A percentile compares a stretch with the other conserved stretches of the same genome.
Evolutionary conservation across 1,139 yeast species (phyloP).

Genomic region (Hyphopichia khmerensis): DNA sequence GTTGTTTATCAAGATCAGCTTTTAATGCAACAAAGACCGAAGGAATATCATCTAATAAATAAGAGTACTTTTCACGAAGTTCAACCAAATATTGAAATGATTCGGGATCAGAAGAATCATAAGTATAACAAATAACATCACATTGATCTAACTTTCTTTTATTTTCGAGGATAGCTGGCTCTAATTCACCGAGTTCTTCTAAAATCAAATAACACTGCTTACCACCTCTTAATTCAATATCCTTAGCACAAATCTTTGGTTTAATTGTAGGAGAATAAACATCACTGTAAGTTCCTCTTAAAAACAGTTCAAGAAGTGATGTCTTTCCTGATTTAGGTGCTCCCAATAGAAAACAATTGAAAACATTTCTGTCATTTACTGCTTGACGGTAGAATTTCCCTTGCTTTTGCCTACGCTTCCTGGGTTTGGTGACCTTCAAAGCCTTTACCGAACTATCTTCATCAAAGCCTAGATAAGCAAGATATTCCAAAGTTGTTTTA

Average conservation of each 20-base stretch:
- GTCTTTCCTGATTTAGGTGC: conserved; percentile 85
- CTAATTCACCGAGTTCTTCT: conserved; percentile 87
- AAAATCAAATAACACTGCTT: conserved; percentile 89
- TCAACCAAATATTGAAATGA: conserved; percentile 83
- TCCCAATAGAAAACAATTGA: conserved; percentile 85
- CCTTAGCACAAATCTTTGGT: conserved; percentile 82
- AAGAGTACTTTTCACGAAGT: conserved; percentile 55
- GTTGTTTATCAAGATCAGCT: conserved; percentile 94
- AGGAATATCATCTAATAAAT: conserved; percentile 65
- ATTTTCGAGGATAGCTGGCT: conserved; percentile 77
- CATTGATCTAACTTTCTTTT: conserved; percentile 73
- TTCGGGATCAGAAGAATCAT: conserved; percentile 95
- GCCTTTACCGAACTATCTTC: conserved; percentile 55
- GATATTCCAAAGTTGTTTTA: conserved; percentile 78
- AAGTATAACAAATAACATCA: conserved; percentile 85
- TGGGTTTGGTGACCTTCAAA: conserved; percentile 75
- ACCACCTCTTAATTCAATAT: conserved; percentile 93
- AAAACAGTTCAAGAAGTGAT: conserved; percentile 75
- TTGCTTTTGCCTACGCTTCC: conserved; percentile 62
- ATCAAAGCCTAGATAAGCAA: conserved; percentile 88
- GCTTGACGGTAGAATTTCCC: conserved; percentile 68
- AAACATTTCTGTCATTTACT: conserved; percentile 81
- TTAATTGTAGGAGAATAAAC: conserved; percentile 78
- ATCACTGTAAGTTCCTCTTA: conserved; percentile 72
- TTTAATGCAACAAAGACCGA: conserved; percentile 86